Evolutionary conservation across 805 yeast genomes (phyloP), one percentile per base, ranked within the genome.

Genomic region (Metschnikowia lochheadii): DNA sequence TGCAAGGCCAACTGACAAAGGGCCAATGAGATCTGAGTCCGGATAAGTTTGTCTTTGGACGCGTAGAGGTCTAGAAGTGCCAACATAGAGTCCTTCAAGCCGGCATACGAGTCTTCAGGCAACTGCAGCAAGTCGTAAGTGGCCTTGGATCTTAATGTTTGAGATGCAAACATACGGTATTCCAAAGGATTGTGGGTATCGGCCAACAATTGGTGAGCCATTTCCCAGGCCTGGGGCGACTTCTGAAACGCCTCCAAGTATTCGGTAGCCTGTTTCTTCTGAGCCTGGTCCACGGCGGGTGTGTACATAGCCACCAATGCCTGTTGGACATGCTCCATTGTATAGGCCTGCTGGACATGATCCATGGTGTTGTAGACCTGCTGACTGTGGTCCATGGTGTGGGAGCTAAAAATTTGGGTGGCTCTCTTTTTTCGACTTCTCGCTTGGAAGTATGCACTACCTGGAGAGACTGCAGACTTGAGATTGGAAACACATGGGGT

Each of bases 191-290:
- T 56, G 4, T 62, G 63, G 29, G 64, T 64, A 35, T 57, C 57
- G 23, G 58, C 56, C 32, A 90, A 74, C 1, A 86, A 75, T 43
- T 76, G 72, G 61, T 84, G 85, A 34, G 84, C 76, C 1, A 81
- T 62, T 31, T 77, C 73, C 99, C 99, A 94, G 0, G 98, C 94
- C 52, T 80, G 82, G 34, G 75, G 71, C 0, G 91, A 83, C 64
- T 90, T 85, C 67, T 94, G 97, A 68, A 94, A 94, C 32, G 77
- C 70, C 64, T 91, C 92, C 50, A 94, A 74, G 62, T 72, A 89
- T 39, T 62, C 65, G 42, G 79, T 75, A 18, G 84, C 83, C 47
- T 70, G 65, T 47, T 69, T 68, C 58, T 80, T 79, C 67, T 51
- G 86, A 75, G 56, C 76, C 58, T 58, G 76, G 51, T 56, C 57